phyloP scores from a whole-genome alignment of 2,329 filamentous ascomycete genomes.

The Mollisia scopiformis region DNA sequence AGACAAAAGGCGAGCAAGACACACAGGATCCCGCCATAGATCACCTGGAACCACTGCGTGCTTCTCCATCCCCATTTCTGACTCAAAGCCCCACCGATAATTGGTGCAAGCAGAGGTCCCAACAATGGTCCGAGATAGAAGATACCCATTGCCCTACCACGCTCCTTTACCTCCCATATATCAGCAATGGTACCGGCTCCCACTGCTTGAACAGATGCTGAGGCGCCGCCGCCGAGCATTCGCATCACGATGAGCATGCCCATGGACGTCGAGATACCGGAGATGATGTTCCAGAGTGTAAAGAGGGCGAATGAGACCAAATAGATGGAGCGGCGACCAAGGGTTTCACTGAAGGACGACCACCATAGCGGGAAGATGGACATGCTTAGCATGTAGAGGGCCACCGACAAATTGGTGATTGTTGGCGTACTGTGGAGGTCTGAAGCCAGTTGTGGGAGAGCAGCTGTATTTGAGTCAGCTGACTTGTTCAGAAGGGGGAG shows the following conservation, averaged over 20 bases:
- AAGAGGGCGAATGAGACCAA: slow-evolving; percentile 75
- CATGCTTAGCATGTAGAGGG: slow-evolving; percentile 79
- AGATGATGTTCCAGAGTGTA: slow-evolving; percentile 69
- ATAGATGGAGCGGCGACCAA: slow-evolving; percentile 79
- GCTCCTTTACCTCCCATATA: slow-evolving; percentile 73
- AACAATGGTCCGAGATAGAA: slow-evolving; percentile 81
- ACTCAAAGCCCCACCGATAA: slow-evolving; percentile 75
- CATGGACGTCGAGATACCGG: slow-evolving; percentile 70
- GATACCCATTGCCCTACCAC: slow-evolving; percentile 79
- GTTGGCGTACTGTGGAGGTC: slow-evolving; percentile 67
- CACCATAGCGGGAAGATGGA: slow-evolving; percentile 84
- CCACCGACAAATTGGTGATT: slow-evolving; percentile 74
- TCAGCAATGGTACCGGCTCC: slow-evolving; percentile 84
- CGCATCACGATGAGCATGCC: slow-evolving; percentile 79
- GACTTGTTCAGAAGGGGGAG: not conserved
- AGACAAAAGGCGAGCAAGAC: slow-evolving; percentile 61
- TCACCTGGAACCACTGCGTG: slow-evolving; percentile 77
- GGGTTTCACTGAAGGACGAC: slow-evolving; percentile 74
- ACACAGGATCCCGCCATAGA: slow-evolving; percentile 65
- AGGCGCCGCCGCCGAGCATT: slow-evolving; percentile 73
- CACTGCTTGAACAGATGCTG: slow-evolving; percentile 80
- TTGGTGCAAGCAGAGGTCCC: slow-evolving; percentile 75
- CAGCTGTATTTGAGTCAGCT: slow-evolving; percentile 28
- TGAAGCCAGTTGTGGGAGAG: slow-evolving; percentile 63
- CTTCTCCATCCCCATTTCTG: slow-evolving; percentile 73